These are phyloP conservation scores for Beta macrorhiza DNA, from an alignment of 179 eudicot species.

Conservation along the genomic window DNA sequence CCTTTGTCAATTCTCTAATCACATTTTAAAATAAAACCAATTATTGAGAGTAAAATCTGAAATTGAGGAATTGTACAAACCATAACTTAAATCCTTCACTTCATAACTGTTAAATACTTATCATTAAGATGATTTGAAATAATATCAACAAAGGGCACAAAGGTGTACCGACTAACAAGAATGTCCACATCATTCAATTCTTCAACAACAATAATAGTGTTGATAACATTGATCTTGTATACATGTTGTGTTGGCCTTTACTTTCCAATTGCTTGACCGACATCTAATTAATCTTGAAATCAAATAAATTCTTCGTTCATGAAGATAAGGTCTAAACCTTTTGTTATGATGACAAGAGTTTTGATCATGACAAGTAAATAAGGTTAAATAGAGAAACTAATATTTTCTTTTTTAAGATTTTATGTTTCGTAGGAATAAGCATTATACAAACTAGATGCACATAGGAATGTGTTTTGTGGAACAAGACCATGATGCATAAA, in stretches of 20 bases:
- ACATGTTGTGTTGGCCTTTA: neutral
- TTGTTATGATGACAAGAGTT: no score
- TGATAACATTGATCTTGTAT: neutral
- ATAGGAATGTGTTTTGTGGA: no score
- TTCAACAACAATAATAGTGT: neutral
- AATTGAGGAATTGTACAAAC: no score
- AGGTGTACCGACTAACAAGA: neutral
- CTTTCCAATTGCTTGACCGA: neutral
- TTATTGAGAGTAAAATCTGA: neutral
- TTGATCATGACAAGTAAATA: no score
- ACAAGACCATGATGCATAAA: no score
- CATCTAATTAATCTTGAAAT: neutral
- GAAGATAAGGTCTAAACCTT: neutral
- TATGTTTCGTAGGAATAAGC: no score
- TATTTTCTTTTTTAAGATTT: no score
- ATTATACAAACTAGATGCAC: no score
- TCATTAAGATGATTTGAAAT: neutral
- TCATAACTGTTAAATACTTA: neutral
- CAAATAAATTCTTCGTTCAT: neutral
- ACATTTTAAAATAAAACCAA: neutral
- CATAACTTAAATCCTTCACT: no score
- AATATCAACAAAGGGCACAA: neutral
- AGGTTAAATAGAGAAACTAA: no score
- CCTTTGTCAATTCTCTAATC: neutral
- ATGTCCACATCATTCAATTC: neutral